Conservation (phyloP, 2,329 filamentous ascomycete species). For the Aspergillus sp. region DNA sequence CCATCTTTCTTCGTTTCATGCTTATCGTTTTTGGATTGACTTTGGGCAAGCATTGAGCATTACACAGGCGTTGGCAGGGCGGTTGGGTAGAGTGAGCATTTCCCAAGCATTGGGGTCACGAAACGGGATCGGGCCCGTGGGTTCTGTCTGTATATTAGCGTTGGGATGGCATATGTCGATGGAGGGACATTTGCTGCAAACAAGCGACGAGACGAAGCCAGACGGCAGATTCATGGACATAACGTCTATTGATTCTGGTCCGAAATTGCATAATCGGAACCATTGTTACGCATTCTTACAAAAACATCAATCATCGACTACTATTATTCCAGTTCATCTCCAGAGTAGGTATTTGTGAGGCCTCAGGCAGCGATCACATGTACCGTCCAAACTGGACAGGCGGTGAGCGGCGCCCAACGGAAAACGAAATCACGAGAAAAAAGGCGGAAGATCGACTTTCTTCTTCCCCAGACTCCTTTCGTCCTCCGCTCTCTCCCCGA, state of each 20-base stretch:
- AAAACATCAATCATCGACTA: background rate
- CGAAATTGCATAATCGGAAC: constrained; percentile 14
- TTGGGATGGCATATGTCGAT: constrained; percentile 21
- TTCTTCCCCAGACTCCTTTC: background rate
- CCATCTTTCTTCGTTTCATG: constrained; percentile 12
- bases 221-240: constrained; percentile 21
- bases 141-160: constrained; percentile 38
- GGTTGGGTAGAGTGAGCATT: constrained; percentile 26
- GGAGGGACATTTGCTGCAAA: constrained; percentile 16
- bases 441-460: constrained; percentile 1
- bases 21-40: constrained; percentile 13
- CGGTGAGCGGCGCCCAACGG: constrained; percentile 5
- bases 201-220: constrained; percentile 16
- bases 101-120: constrained; percentile 24
- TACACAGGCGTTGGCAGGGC: constrained; percentile 23
- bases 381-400: background rate
- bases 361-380: background rate
- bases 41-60: constrained; percentile 24
- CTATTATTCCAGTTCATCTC: too few relatives aligned
- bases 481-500: background rate
- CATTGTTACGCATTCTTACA: constrained; percentile 19
- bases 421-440: background rate
- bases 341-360: background rate
- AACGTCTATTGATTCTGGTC: constrained; percentile 14
- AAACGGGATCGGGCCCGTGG: constrained; percentile 21